Base-by-base conservation (phyloP, 2,329 filamentous ascomycete species). In the Pseudogymnoascus sp. region DNA sequence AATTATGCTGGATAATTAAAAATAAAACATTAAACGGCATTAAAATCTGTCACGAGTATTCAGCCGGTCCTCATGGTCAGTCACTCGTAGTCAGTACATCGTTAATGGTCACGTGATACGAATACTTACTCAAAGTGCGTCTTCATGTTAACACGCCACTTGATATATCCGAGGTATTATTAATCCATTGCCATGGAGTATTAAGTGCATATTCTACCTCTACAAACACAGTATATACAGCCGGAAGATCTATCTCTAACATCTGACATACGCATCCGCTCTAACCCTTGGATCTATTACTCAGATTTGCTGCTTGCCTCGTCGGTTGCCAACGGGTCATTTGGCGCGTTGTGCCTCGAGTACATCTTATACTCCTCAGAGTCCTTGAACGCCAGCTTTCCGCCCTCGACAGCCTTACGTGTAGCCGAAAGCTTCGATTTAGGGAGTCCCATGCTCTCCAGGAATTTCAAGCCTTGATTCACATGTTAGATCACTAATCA, bases 371-470 rank as follows among this genome's bases (percentile, higher is more conserved):
- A 86, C 74, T 87, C 84, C 4, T 81, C 75, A 9, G 79, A 80
- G 50, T 77, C 83, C 65, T 79, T 79, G 70, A 85, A 83, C 67
- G 83, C 81, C 33, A 87, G 75, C 73, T 83, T 84, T 60, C 83
- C 82, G 69, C 79, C 77, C 75, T 87, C 85, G 53, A 88, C 83
- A 69, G 87, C 81, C 66, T 82, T 80, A 61, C 85, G 76, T 1
- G 84, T 87, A 2, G 79, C 80, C 1, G 77, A 75, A 50, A 86
- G 76, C 77, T 86, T 82, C 23, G 83, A 82, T 69, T 82, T 79
- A 0, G 85, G 83, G n/a, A 88, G 76, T 60, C 85, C 85, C 85
- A 88, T 88, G 4, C 83, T 85, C 71, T 85, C 82, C 60, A 88
- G 77, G 75, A 84, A 88, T 23, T 76, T 70, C 59, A 87, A 80